Percentiles rank a stretch among this genome's conserved stretches.
phyloP scores from a whole-genome alignment of 805 yeast species.

The Metschnikowia orientalis region DNA sequence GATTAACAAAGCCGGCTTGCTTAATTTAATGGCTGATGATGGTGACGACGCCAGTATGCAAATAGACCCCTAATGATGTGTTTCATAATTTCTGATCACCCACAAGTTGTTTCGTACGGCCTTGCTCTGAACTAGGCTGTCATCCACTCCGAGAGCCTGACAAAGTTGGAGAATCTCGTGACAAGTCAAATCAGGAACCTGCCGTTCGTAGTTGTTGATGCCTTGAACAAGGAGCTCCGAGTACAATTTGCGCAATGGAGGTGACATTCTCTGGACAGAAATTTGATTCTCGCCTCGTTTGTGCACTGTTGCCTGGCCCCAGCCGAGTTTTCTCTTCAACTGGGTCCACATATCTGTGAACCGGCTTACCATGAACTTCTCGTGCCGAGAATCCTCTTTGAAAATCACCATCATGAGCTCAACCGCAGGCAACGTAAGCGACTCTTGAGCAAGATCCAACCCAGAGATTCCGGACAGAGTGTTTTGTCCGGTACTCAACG shows the following conservation, averaged over 20 bases:
- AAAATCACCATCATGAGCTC: constrained; percentile 27
- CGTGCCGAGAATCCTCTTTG: constrained; percentile 32
- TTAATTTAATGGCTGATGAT: constrained; percentile 28
- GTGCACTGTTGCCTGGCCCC: not conserved
- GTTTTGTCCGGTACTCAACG: constrained; percentile 18
- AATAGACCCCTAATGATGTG: not conserved
- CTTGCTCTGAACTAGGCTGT: constrained; percentile 16
- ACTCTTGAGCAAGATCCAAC: too few species aligned
- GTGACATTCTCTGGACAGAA: not conserved
- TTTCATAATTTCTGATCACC: constrained; percentile 25
- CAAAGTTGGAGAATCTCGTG: constrained; percentile 34
- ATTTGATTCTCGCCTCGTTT: not conserved
- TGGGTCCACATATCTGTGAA: constrained; percentile 46
- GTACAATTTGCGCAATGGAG: constrained; percentile 11
- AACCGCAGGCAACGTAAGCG: constrained; percentile 25
- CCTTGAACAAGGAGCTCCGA: constrained; percentile 34
- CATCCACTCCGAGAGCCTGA: constrained; percentile 23
- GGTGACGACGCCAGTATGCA: constrained; percentile 8
- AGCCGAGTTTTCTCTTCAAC: constrained; percentile 8
- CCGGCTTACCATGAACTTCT: constrained; percentile 44
- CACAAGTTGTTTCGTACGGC: constrained; percentile 29
- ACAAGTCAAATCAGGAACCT: constrained; percentile 37
- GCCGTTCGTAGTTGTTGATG: constrained; percentile 35
- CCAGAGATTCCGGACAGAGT: constrained; percentile 15
- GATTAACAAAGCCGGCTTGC: constrained; percentile 32